phyloP scores from a whole-genome alignment of 2,329 filamentous ascomycete genomes.

The Diaporthe eres region DNA sequence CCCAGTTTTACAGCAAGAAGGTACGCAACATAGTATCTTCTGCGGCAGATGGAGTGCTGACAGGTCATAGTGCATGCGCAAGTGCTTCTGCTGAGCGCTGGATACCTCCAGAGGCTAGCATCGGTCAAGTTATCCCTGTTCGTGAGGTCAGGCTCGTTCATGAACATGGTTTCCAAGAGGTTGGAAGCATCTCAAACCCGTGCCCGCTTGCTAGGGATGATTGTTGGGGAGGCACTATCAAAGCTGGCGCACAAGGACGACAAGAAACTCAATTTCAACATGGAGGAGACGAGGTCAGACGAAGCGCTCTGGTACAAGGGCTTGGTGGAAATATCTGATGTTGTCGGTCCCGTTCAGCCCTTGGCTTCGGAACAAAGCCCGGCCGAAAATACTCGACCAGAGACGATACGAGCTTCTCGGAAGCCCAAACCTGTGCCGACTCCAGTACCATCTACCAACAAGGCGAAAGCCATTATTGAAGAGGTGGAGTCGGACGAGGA shows the following conservation, averaged over 20 bases:
- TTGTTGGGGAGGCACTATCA: slow-evolving; percentile 82
- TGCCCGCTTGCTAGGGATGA: slow-evolving; percentile 88
- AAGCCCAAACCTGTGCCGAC: slow-evolving; percentile 49
- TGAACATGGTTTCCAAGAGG: slow-evolving; percentile 87
- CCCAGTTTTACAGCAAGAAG: slow-evolving; percentile 89
- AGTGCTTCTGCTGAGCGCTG: slow-evolving; percentile 81
- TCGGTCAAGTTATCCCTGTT: slow-evolving; percentile 77
- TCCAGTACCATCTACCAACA: slow-evolving; percentile 50
- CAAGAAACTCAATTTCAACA: slow-evolving; percentile 84
- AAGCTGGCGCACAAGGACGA: slow-evolving; percentile 76
- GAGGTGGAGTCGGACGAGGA: slow-evolving; percentile 74
- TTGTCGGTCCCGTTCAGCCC: slow-evolving; percentile 68
- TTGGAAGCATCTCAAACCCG: slow-evolving; percentile 81
- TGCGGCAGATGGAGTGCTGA: slow-evolving; percentile 10
- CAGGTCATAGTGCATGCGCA: slow-evolving; percentile 78
- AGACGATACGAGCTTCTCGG: slow-evolving; percentile 46
- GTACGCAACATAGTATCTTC: slow-evolving; percentile 59
- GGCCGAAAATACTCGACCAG: slow-evolving; percentile 29
- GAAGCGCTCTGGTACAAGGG: slow-evolving; percentile 83
- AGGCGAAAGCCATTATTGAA: slow-evolving; percentile 67
- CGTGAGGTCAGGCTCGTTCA: slow-evolving; percentile 79
- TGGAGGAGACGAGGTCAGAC: slow-evolving; percentile 80
- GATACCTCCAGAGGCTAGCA: slow-evolving; percentile 78
- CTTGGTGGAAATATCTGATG: slow-evolving; percentile 75
- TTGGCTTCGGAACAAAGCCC: slow-evolving; percentile 53